A percentile compares a stretch with the other conserved stretches of the same genome.
Evolutionary conservation across 768 basidiomycete genomes (phyloP).

Genomic region (Phaeotremella fagi): DNA sequence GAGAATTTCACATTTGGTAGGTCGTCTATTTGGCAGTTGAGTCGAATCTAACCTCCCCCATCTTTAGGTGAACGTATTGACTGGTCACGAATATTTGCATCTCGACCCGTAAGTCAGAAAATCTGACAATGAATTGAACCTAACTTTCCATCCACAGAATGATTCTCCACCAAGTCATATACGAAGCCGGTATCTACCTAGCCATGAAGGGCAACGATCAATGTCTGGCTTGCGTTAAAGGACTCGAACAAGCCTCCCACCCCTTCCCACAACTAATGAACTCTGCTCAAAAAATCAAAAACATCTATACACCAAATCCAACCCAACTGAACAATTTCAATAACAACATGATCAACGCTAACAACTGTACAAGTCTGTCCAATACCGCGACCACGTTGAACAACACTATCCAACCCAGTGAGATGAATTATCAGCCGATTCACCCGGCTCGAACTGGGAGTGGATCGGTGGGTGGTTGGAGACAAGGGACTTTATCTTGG

Average conservation of each 20-base stretch:
- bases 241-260: constrained; percentile 74
- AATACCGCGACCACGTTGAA: too few relatives aligned
- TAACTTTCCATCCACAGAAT: constrained; percentile 61
- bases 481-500: too few relatives aligned
- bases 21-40: constrained; percentile 35
- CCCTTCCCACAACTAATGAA: constrained; percentile 65
- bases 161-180: constrained; percentile 80
- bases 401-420: too few relatives aligned
- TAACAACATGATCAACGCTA: too few relatives aligned
- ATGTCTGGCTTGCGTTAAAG: constrained; percentile 74
- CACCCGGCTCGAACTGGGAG: too few relatives aligned
- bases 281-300: too few relatives aligned
- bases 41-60: too few relatives aligned
- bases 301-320: background rate
- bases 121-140: background rate
- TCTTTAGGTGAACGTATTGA: constrained; percentile 70
- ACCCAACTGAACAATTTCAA: background rate
- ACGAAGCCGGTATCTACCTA: constrained; percentile 74
- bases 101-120: constrained; percentile 35
- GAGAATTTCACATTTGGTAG: constrained; percentile 79
- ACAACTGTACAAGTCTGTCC: too few relatives aligned
- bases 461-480: too few relatives aligned
- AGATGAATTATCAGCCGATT: too few relatives aligned
- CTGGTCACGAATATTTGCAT: constrained; percentile 74
- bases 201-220: constrained; percentile 78